A percentile compares a stretch with the other conserved stretches of the same genome.
These are phyloP conservation scores for Pseudocercospora pini-densiflorae DNA, from an alignment of 2,329 filamentous ascomycete species.

Conservation along the genomic window DNA sequence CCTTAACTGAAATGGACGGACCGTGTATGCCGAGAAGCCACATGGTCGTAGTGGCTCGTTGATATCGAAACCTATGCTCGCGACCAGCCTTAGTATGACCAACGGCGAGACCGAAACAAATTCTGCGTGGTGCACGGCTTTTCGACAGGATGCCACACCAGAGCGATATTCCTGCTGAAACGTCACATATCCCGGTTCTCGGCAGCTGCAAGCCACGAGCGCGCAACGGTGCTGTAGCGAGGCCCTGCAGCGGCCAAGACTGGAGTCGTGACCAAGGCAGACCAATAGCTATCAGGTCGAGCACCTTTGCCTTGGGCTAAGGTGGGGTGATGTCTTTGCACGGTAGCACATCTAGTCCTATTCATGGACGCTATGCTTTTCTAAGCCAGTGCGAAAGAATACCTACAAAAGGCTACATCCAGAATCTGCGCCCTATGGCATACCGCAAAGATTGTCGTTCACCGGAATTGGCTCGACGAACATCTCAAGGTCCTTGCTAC, in stretches of 20 bases:
- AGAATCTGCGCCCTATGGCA: neutral
- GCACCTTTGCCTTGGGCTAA: constrained; percentile 15
- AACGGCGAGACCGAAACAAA: neutral
- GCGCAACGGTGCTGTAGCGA: neutral
- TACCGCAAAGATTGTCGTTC: neutral
- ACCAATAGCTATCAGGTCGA: neutral
- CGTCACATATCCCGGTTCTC: neutral
- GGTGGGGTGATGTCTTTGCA: neutral
- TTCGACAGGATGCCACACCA: neutral
- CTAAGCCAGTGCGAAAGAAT: neutral
- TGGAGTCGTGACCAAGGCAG: neutral
- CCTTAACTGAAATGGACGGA: no score
- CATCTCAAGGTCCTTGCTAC: no score
- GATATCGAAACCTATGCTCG: neutral
- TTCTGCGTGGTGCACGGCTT: neutral
- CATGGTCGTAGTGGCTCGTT: neutral
- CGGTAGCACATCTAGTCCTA: neutral
- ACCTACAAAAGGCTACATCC: neutral
- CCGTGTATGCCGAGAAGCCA: neutral
- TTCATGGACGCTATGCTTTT: neutral
- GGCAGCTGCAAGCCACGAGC: constrained; percentile 6
- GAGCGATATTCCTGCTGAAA: neutral
- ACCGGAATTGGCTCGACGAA: neutral
- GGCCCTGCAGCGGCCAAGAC: constrained; percentile 1
- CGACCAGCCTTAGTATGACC: neutral